Conservation (phyloP, 352 stramenopile genomes). For the Phytophthora foliorum region DNA sequence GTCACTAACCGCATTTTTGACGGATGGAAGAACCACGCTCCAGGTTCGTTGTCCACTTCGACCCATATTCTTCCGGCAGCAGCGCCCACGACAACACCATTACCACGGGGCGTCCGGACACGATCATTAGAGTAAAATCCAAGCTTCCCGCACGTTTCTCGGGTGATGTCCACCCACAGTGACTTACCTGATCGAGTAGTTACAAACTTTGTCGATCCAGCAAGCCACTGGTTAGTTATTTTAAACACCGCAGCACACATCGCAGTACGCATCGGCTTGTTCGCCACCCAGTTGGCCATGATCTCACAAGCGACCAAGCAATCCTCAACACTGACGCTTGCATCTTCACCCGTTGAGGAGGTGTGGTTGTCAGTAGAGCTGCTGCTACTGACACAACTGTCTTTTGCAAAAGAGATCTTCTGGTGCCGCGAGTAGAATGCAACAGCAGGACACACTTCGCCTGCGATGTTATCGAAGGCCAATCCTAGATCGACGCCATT, state of each 20-base stretch:
- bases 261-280: slow-evolving; percentile 27
- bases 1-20: slow-evolving; percentile 64
- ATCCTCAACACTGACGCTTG: slow-evolving; percentile 55
- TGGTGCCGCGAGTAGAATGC: slow-evolving; percentile 94
- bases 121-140: slow-evolving; percentile 68
- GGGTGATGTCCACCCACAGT: slow-evolving; percentile 77
- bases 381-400: slow-evolving; percentile 29
- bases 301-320: slow-evolving; percentile 70
- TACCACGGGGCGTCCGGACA: slow-evolving; percentile 81
- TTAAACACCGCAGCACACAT: slow-evolving; percentile 54
- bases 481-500: slow-evolving; percentile 90
- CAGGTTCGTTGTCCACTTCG: slow-evolving; percentile 78
- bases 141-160: slow-evolving; percentile 39
- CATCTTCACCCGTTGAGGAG: slow-evolving; percentile 29
- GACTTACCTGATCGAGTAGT: slow-evolving; percentile 68
- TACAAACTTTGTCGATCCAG: slow-evolving; percentile 56
- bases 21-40: slow-evolving; percentile 85
- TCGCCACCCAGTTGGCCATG: slow-evolving; percentile 54
- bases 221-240: slow-evolving; percentile 69
- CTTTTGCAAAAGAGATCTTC: slow-evolving; percentile 68
- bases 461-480: slow-evolving; percentile 93
- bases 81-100: slow-evolving; percentile 74
- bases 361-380: slow-evolving; percentile 4
- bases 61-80: slow-evolving; percentile 78
- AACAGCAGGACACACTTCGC: slow-evolving; percentile 92